Conservation (phyloP, 768 basidiomycete species). For the Lactarius sp. region DNA sequence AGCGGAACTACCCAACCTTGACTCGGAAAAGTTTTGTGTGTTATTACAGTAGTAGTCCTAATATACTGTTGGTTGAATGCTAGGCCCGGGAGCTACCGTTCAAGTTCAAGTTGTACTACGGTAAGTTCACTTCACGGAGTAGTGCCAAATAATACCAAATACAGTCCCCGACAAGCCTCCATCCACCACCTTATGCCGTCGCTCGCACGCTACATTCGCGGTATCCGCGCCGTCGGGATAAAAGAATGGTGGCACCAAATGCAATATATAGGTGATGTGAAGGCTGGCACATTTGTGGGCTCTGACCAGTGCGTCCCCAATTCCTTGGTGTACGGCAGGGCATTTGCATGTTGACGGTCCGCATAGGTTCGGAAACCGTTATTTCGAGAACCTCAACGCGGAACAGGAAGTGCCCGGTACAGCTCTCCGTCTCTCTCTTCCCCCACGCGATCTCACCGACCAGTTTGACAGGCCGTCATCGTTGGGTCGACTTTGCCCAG, state of each 20-base stretch:
- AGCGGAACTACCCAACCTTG: too few species aligned
- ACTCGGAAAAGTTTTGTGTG: too few species aligned
- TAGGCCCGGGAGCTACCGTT: too few species aligned
- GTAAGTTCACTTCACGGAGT: too few species aligned
- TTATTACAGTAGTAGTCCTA: too few species aligned
- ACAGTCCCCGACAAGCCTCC: slow-evolving; percentile 2
- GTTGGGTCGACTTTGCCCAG: slow-evolving; percentile 94
- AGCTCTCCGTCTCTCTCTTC: slow-evolving; percentile 24
- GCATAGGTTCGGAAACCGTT: slow-evolving; percentile 84
- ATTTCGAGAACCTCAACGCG: slow-evolving; percentile 86
- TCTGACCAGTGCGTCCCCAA: slow-evolving; percentile 69
- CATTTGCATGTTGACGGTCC: slow-evolving; percentile 9
- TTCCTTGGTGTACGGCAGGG: not conserved
- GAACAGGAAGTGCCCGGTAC: slow-evolving; percentile 85
- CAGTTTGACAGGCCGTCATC: slow-evolving; percentile 67
- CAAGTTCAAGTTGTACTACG: too few species aligned
- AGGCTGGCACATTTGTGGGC: slow-evolving; percentile 72
- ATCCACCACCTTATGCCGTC: slow-evolving; percentile 52
- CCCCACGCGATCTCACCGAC: not conserved
- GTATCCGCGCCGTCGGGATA: slow-evolving; percentile 67
- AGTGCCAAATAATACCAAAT: slow-evolving; percentile 22
- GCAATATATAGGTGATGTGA: slow-evolving; percentile 94
- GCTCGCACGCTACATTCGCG: slow-evolving; percentile 69
- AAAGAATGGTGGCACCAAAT: slow-evolving; percentile 87
- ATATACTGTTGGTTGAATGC: too few species aligned